Percentiles rank a stretch among this genome's conserved stretches.
These are phyloP conservation scores for Colletotrichum theobromicola DNA, from an alignment of 2,329 filamentous ascomycete species.

Conservation along the genomic window DNA sequence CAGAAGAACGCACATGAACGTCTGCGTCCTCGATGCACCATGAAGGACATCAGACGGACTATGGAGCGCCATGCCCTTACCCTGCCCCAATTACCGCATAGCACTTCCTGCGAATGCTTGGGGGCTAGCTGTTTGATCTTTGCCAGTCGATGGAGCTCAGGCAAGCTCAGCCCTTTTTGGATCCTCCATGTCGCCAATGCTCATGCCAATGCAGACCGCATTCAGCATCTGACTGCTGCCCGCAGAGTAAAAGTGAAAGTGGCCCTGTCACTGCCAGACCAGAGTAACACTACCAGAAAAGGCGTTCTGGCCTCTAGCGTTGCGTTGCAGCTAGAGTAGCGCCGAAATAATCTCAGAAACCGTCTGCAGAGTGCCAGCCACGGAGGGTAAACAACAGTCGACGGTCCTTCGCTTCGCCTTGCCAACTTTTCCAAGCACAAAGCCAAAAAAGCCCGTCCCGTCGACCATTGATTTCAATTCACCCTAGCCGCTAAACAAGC, in stretches of 20 bases:
- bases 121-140: neutral
- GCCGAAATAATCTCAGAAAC: neutral
- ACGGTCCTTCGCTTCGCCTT: neutral
- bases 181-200: neutral
- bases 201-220: neutral
- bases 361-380: neutral
- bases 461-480: neutral
- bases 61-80: neutral
- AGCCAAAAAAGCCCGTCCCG: neutral
- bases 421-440: neutral
- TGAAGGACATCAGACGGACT: neutral
- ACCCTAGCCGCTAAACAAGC: neutral
- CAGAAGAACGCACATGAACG: neutral
- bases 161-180: neutral
- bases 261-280: constrained; percentile 1
- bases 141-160: neutral
- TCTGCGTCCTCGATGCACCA: neutral
- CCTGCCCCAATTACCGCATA: neutral
- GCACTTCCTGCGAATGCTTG: neutral
- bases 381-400: neutral
- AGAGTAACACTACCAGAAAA: neutral
- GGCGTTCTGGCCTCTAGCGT: neutral
- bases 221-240: neutral
- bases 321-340: constrained; percentile 2
- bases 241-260: neutral